Evolutionary conservation across 495 filamentous ascomycete genomes (phyloP).

Genomic region (Pseudomonodictys pantanalensis): DNA sequence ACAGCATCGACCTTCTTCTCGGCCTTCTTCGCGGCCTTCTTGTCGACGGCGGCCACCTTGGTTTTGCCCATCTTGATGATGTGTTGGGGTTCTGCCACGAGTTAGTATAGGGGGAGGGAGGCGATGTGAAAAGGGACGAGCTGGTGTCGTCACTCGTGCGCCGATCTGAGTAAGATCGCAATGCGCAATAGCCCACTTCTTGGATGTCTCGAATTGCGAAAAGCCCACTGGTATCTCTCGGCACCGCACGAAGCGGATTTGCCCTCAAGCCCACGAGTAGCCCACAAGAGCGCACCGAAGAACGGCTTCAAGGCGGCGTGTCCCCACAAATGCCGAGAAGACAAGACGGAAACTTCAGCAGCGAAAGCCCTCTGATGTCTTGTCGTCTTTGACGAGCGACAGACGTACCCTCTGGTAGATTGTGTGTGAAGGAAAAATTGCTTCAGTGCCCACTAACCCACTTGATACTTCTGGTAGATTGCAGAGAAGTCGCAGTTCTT

Average conservation of each 20-base stretch:
- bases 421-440: conserved; percentile 33
- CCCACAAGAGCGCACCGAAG: conserved; percentile 42
- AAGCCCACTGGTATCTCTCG: conserved; percentile 37
- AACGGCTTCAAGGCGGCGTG: conserved; percentile 40
- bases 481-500: conserved; percentile 9
- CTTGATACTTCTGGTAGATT: conserved; percentile 30
- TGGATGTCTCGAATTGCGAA: conserved; percentile 32
- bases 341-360: conserved; percentile 33
- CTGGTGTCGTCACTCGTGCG: conserved; percentile 1
- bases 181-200: conserved; percentile 24
- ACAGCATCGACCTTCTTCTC: conserved; percentile 37
- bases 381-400: conserved; percentile 26
- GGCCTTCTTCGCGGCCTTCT: conserved; percentile 26
- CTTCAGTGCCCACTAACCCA: conserved; percentile 36
- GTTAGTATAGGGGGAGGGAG: conserved; percentile 19
- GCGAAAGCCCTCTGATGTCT: conserved; percentile 32
- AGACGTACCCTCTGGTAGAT: conserved; percentile 12
- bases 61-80: conserved; percentile 28
- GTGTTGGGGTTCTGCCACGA: conserved; percentile 7
- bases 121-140: not conserved
- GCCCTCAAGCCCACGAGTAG: conserved; percentile 39
- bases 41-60: conserved; percentile 26
- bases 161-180: not conserved
- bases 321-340: conserved; percentile 46
- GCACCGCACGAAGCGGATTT: conserved; percentile 29